phyloP scores from a whole-genome alignment of 2,329 filamentous ascomycete genomes.

The Alternaria tenuissima region DNA sequence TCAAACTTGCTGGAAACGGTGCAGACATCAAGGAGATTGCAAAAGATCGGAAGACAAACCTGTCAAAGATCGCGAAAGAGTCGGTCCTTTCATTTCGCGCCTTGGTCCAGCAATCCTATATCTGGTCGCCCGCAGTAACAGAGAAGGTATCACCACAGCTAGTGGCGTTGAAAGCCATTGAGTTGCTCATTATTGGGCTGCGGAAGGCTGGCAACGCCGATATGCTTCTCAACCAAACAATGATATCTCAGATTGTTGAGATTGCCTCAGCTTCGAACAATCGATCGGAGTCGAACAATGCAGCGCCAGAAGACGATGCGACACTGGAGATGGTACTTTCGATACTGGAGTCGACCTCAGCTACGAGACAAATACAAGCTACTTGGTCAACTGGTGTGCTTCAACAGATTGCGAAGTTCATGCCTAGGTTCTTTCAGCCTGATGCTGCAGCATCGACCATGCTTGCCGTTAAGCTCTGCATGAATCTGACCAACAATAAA shows the following conservation, averaged over 20 bases:
- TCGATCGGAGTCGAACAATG: constrained; percentile 25
- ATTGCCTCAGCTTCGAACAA: constrained; percentile 46
- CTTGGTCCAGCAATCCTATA: constrained; percentile 60
- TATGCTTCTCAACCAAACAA: constrained; percentile 55
- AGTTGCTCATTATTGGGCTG: constrained; percentile 64
- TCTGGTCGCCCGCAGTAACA: constrained; percentile 68
- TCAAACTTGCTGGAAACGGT: constrained; percentile 60
- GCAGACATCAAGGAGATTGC: constrained; percentile 68
- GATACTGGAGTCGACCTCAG: constrained; percentile 61
- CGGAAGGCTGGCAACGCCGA: constrained; percentile 58
- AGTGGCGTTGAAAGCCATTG: constrained; percentile 70
- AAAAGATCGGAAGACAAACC: constrained; percentile 71
- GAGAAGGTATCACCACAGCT: constrained; percentile 67
- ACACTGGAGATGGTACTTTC: constrained; percentile 56
- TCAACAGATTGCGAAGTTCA: constrained; percentile 60
- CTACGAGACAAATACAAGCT: constrained; percentile 51
- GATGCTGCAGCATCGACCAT: constrained; percentile 34
- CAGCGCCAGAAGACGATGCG: constrained; percentile 27
- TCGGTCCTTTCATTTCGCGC: constrained; percentile 65
- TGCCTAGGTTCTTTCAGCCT: constrained; percentile 40
- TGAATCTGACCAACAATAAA: constrained; percentile 88
- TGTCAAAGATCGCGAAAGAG: constrained; percentile 70
- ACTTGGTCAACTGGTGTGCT: constrained; percentile 58
- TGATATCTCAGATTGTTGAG: constrained; percentile 53
- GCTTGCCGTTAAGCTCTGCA: constrained; percentile 72